A percentile compares a stretch with the other conserved stretches of the same genome.
phyloP scores from a whole-genome alignment of 257 asterid genomes.

The Ilex aquifolium region DNA sequence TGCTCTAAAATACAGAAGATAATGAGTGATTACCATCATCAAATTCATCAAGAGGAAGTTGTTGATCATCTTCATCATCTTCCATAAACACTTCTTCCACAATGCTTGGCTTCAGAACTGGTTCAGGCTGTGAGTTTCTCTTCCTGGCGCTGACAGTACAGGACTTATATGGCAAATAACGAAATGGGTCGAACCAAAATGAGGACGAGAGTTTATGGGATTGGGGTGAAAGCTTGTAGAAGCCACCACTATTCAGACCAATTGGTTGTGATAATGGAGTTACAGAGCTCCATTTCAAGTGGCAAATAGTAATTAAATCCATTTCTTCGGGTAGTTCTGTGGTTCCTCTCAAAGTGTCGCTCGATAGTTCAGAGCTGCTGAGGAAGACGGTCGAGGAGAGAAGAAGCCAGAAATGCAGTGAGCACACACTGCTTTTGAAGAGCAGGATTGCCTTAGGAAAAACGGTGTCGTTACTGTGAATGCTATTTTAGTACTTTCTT shows the following conservation, averaged over 20 bases:
- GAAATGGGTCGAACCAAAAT: conserved; percentile 18
- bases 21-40: conserved; percentile 33
- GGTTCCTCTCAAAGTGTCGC: background rate
- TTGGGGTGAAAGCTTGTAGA: too few species aligned
- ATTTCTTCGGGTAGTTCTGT: background rate
- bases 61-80: conserved; percentile 37
- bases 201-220: conserved; percentile 15
- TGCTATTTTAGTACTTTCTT: too few species aligned
- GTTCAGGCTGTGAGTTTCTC: conserved; percentile 33
- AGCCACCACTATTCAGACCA: conserved; percentile 6
- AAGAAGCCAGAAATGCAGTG: too few species aligned
- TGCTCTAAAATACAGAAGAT: background rate
- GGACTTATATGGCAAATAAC: conserved; percentile 13
- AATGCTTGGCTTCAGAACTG: conserved; percentile 39
- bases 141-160: conserved; percentile 33
- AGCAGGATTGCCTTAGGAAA: too few species aligned
- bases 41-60: conserved; percentile 30
- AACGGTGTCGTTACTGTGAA: too few species aligned
- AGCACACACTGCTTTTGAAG: too few species aligned
- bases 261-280: conserved; percentile 15
- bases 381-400: too few species aligned
- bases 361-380: background rate
- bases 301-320: background rate
- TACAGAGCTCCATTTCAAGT: background rate
- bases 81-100: conserved; percentile 34